Evolutionary conservation across 2,329 filamentous ascomycete species (phyloP), one percentile per base, ranked within the genome.

Genomic region (Pezicula rhizophila): DNA sequence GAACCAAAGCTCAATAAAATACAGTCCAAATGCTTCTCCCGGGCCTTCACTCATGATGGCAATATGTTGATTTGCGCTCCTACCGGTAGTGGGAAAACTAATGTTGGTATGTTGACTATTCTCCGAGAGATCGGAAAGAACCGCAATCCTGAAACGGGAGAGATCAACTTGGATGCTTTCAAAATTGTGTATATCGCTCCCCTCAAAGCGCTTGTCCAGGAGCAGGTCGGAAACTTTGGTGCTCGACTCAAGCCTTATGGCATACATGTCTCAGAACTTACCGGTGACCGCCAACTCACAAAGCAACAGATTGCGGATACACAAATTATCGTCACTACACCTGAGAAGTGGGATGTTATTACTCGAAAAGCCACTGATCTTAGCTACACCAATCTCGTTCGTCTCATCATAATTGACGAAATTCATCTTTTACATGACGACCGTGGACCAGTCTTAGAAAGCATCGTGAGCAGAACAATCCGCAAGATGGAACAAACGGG

Each of bases 281-380:
- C 93, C 53, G 93, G 93, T 72, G 93, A 99, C 71, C 88, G 93
- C 46, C 93, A 97, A 70, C 85, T 99, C 64, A 99, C 92, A 17
- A 99, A 99, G 70, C 90, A 96, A 67, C 93, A 99, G 74, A 97
- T 99, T 55, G 83, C 92, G 2, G 93, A 99, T 62, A 99, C 93
- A 0, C 92, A 99, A 66, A 85, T 99, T 59, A 99, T 99, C 59
- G 91, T 99, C 51, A 99, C 93, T 1, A 99, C 93, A 0, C 93
- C 93, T 17, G 93, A 99, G 69, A 99, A 99, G 71, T 99, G 90
- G 87, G 93, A 99, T 69, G 92, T 99, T 58, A 96, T 99, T 59
- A 99, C 95, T 5, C 83, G 95, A 69, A 99, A 99, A 69, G 91
- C 92, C 6, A 96, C 92, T 2, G 95, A 99, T 65, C 81, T 93